phyloP scores from a whole-genome alignment of 345 rosid genomes.

The Hibiscus tridactylites region DNA sequence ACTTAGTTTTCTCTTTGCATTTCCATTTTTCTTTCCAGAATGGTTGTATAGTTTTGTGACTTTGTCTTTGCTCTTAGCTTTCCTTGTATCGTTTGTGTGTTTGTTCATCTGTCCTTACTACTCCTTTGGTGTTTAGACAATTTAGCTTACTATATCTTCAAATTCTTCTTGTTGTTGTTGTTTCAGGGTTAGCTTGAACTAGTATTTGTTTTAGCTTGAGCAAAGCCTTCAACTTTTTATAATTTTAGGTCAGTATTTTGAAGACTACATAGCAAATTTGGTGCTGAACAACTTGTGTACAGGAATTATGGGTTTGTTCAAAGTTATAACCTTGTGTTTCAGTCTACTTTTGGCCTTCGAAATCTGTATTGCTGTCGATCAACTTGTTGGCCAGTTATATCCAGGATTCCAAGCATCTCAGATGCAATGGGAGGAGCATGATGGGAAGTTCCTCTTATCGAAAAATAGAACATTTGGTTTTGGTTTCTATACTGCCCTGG shows the following conservation, averaged over 20 bases:
- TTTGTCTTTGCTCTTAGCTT: too few relatives aligned
- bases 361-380: slow-evolving; percentile 14
- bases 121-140: neutral
- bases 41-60: neutral
- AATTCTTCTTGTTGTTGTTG: neutral
- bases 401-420: slow-evolving; percentile 43
- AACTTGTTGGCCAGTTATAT: slow-evolving; percentile 22
- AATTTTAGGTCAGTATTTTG: neutral
- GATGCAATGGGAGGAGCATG: slow-evolving; percentile 25
- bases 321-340: slow-evolving; percentile 13
- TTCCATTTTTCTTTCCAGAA: neutral
- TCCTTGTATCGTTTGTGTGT: too few relatives aligned
- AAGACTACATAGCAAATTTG: neutral
- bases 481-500: slow-evolving; percentile 30
- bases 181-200: neutral
- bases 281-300: neutral
- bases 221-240: neutral
- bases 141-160: neutral
- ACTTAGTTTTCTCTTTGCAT: neutral
- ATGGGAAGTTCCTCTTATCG: slow-evolving; percentile 36
- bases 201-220: neutral
- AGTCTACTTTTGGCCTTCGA: slow-evolving; percentile 15
- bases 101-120: too few relatives aligned
- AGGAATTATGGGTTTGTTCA: slow-evolving; percentile 22
- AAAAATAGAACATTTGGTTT: slow-evolving; percentile 28